phyloP scores from a whole-genome alignment of 495 filamentous ascomycete genomes.

The Penicillium ucsense region DNA sequence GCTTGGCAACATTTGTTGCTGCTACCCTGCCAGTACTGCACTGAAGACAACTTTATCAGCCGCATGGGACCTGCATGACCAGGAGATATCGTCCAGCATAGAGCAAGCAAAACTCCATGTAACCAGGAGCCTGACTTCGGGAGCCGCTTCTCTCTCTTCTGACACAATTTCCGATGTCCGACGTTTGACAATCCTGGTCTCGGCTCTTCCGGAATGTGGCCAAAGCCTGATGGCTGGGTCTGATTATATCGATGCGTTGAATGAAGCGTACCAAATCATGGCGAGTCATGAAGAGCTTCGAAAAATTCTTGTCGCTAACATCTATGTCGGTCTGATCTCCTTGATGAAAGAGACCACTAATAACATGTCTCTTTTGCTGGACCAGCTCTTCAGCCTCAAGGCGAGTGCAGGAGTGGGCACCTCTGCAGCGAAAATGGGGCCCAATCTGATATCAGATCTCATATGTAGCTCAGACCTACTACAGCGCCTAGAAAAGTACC shows the following conservation, averaged over 20 bases:
- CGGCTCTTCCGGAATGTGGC: constrained; percentile 25
- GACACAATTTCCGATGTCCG: constrained; percentile 25
- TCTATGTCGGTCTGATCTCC: constrained; percentile 62
- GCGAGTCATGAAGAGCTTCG: constrained; percentile 44
- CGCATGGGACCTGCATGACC: constrained; percentile 27
- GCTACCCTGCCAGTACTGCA: constrained; percentile 30
- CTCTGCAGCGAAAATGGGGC: constrained; percentile 26
- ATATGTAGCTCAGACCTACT: constrained; percentile 34
- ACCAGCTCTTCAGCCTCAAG: constrained; percentile 77
- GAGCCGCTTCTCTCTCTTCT: constrained; percentile 25
- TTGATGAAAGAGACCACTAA: constrained; percentile 54
- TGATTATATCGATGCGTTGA: constrained; percentile 72
- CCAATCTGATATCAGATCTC: constrained; percentile 36
- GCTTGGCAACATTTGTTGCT: constrained; percentile 28
- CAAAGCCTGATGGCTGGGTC: constrained; percentile 68
- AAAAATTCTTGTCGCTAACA: constrained; percentile 53
- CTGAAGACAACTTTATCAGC: constrained; percentile 35
- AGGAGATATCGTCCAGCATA: constrained; percentile 28
- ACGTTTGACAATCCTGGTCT: constrained; percentile 31
- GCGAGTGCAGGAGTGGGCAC: constrained; percentile 47
- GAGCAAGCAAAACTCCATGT: constrained; percentile 38
- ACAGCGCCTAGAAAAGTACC: constrained; percentile 42
- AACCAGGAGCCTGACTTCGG: constrained; percentile 37
- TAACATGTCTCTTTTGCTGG: constrained; percentile 61
- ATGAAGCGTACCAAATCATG: constrained; percentile 49